phyloP scores from a whole-genome alignment of 2,329 filamentous ascomycete genomes.

The Colletotrichum tropicicola region DNA sequence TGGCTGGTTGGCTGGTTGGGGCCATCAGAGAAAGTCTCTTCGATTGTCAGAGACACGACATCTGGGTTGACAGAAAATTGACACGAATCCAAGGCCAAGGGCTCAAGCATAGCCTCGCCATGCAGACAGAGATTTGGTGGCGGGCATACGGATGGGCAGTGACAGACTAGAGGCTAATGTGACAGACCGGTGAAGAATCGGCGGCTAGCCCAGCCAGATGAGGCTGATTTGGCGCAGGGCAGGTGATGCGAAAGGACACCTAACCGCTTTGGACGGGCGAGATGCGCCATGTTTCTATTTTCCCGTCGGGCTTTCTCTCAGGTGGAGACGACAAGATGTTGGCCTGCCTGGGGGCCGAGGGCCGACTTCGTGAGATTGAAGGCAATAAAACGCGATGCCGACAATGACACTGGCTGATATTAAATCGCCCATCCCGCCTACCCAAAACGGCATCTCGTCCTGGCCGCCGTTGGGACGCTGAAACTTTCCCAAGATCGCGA shows the following conservation, averaged over 20 bases:
- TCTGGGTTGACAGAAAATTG: too few relatives aligned
- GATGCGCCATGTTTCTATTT: conserved; percentile 6
- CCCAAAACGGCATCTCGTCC: not conserved
- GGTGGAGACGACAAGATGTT: conserved; percentile 1
- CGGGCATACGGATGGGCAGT: not conserved
- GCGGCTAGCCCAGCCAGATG: conserved; percentile 9
- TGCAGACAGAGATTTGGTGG: not conserved
- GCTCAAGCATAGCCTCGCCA: too few relatives aligned
- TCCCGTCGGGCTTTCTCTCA: not conserved
- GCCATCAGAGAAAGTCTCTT: too few relatives aligned
- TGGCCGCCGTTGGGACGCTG: not conserved
- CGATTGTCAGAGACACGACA: too few relatives aligned
- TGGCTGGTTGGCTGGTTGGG: not conserved
- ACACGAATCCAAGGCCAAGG: too few relatives aligned
- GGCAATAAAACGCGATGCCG: not conserved
- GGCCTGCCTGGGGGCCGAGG: not conserved
- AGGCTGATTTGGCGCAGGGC: conserved; percentile 14
- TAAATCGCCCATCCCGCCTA: not conserved
- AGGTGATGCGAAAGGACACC: conserved; percentile 22
- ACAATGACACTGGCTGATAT: conserved; percentile 6
- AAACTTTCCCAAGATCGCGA: conserved; percentile 14
- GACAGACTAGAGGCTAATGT: not conserved
- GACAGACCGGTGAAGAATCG: conserved; percentile 22
- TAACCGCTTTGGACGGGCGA: conserved; percentile 16
- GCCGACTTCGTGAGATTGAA: conserved; percentile 1